Evolutionary conservation across 352 stramenopile species (phyloP), one percentile per base, ranked within the genome.

Genomic region (Pythium phragmiticola): DNA sequence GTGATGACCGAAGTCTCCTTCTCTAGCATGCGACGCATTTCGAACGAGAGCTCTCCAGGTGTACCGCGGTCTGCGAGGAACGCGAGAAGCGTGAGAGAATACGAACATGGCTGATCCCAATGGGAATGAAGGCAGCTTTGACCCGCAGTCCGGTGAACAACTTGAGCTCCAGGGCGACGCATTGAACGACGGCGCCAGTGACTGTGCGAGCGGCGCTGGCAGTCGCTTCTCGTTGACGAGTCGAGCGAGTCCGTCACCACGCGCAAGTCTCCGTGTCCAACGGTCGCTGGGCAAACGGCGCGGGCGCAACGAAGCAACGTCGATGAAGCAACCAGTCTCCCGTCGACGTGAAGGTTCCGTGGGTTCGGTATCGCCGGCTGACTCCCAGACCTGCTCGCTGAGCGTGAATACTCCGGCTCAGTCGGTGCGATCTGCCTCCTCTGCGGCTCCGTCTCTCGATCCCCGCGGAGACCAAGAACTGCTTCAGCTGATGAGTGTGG

Each of bases 401-500:
- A 39, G 51, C 37, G 16, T 62, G 21, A 36, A 46, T 14, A 59
- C 64, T 3, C 57, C 64, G 2, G 34, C 41, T n/a, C 30, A 50
- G 1, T 70, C 64, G n/a, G 48, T 43, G 3, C 64, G 64, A 0
- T 70, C 64, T 3, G 26, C 48, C 1, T 70, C 64, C 1, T 65
- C 63, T 3, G 30, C 55, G 7, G 42, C 42, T 7, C 51, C 56
- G 1, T 57, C 57, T 3, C 39, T 70, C 4, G 64, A 70, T 36
- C 56, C 55, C 13, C 57, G 64, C 9, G 57, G 51, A 6, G 65
- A 72, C 59, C 60, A 72, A 9, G 65, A 72, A 19, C 56, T 89
- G 16, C 62, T 90, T 23, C 69, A 70, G 43, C 46, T 59, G 28
- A 57, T 68, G 62, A 17, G 19, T 11, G 7, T 63, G 1, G 54